Base-by-base conservation (phyloP, 164 flowering plant genomes). In the Vitis labrusca region DNA sequence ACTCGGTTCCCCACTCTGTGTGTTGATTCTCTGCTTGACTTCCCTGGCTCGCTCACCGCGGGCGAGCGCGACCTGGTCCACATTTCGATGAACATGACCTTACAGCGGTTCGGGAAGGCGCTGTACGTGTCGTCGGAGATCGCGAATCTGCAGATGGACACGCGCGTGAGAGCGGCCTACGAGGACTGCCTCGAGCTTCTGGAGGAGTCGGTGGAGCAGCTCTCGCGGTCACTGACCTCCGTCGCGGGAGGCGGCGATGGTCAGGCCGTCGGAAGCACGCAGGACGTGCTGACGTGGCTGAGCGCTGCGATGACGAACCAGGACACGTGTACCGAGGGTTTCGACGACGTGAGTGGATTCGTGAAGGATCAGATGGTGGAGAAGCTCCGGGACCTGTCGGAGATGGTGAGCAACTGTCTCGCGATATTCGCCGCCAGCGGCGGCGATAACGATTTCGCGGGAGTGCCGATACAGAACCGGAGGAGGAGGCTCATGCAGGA, bases 381-480 rank as follows among this genome's bases (percentile, higher is more conserved):
- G 17, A 67, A 68, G 29, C 61, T 89, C 2, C 72, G 52, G 57
- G 85, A 88, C 71, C 51, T 88, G 57, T 78, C 85, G 47, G 87
- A 88, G 69, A 72, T 84, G 16, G 82, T 85, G 44, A 92, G 97
- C 66, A 91, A 92, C 68, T 83, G 84, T 55, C 71, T 94, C 53
- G 92, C 98, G 32, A 84, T 96, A 6, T 92, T 77, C 64, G 63
- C 93, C 7, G 80, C 81, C 9, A 66, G 65, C 32, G 73, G 54
- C 3, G 52, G 49, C 29, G 82, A 53, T 69, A 80, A 76, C 57
- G 89, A 88, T 37, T 93, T 93, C 68, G 50, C 88, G 19, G 98
- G 94, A 0, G 79, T 87, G 16, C 97, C 98, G 71, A 81, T 89
- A 6, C 85, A 87, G 82, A 88, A 93, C 79, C 80, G 82, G 69